Evolutionary conservation across 768 basidiomycete species (phyloP).

Genomic region (Termitomyces sp.): DNA sequence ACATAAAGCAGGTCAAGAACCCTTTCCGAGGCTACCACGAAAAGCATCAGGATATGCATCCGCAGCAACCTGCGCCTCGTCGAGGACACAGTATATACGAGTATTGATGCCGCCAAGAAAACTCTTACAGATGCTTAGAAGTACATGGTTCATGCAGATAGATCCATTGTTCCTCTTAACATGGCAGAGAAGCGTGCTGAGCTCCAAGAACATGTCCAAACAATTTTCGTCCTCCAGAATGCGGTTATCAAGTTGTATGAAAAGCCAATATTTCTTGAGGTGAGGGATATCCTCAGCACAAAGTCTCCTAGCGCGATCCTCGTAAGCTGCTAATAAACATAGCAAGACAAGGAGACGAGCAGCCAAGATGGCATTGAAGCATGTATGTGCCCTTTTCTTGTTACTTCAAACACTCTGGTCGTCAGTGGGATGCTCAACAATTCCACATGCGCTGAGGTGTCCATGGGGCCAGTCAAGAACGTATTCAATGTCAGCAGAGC

Average conservation of each 20-base stretch:
- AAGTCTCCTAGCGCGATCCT: not conserved
- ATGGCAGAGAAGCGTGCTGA: not conserved
- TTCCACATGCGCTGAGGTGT: not conserved
- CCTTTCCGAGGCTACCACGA: not conserved
- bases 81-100: not conserved
- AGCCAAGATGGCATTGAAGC: not conserved
- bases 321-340: not conserved
- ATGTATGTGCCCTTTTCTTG: not conserved
- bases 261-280: not conserved
- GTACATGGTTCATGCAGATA: not conserved
- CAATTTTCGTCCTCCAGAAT: not conserved
- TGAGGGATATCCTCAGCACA: not conserved
- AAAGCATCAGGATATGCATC: not conserved
- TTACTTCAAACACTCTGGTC: not conserved
- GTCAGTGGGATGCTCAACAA: not conserved
- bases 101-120: not conserved
- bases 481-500: not conserved
- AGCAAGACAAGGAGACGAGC: not conserved
- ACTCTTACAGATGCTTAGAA: not conserved
- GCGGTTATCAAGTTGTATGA: not conserved
- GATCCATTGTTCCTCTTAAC: not conserved
- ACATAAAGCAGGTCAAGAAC: not conserved
- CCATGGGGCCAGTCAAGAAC: not conserved
- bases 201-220: not conserved
- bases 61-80: not conserved